A percentile compares a stretch with the other conserved stretches of the same genome.
Evolutionary conservation across 805 yeast genomes (phyloP).

Genomic region (Torulaspora gathmanii): DNA sequence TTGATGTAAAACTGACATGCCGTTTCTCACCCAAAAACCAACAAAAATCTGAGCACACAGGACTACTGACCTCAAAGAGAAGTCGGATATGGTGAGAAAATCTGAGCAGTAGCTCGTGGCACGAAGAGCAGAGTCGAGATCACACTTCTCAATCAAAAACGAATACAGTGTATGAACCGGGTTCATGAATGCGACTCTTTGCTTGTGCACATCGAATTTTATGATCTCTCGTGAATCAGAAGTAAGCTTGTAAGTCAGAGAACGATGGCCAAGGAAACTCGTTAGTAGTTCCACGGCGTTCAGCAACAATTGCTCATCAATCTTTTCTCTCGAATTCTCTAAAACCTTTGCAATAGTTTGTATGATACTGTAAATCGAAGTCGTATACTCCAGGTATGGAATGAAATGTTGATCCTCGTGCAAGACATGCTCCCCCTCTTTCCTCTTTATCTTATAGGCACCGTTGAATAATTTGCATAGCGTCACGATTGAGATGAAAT

Average conservation of each 20-base stretch:
- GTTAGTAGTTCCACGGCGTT: conserved; percentile 38
- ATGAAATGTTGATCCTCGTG: conserved; percentile 50
- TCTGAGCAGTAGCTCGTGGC: conserved; percentile 30
- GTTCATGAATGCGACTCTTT: conserved; percentile 52
- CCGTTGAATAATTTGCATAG: conserved; percentile 56
- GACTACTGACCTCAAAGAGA: conserved; percentile 56
- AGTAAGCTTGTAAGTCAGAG: conserved; percentile 24
- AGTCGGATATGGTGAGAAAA: conserved; percentile 49
- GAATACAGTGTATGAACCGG: conserved; percentile 58
- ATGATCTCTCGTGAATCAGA: conserved; percentile 29
- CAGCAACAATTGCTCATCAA: conserved; percentile 17
- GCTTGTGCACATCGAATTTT: conserved; percentile 43
- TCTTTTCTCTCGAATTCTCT: conserved; percentile 14
- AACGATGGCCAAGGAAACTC: conserved; percentile 30
- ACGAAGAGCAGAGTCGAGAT: conserved; percentile 22
- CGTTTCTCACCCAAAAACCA: conserved; percentile 75
- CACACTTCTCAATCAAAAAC: conserved; percentile 31
- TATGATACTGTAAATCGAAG: conserved; percentile 42
- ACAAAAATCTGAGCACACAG: conserved; percentile 55
- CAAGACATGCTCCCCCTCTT: conserved; percentile 65
- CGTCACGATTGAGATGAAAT: conserved; percentile 41
- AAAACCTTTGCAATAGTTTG: conserved; percentile 36
- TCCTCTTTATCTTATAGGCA: conserved; percentile 51
- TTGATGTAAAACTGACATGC: conserved; percentile 49
- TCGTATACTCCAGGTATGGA: conserved; percentile 46